These are phyloP conservation scores for Phytophthora cactorum DNA, from an alignment of 352 stramenopile genomes.

Conservation along the genomic window DNA sequence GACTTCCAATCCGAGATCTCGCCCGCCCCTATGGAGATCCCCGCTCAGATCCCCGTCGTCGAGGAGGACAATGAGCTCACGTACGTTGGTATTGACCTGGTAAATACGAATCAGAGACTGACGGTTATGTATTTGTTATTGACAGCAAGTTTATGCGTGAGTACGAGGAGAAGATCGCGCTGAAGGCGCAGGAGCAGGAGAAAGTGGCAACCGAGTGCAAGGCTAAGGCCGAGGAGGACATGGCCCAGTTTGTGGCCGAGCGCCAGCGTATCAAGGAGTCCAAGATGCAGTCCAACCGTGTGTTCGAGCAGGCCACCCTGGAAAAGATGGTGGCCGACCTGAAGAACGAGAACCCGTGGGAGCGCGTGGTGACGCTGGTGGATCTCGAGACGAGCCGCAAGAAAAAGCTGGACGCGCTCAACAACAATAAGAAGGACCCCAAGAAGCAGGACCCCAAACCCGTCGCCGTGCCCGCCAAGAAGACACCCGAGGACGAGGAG, in stretches of 20 bases:
- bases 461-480: conserved; percentile 50
- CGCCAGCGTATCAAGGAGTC: conserved; percentile 87
- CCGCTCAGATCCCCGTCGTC: conserved; percentile 49
- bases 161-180: conserved; percentile 70
- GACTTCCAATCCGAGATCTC: conserved; percentile 22
- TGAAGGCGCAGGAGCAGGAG: conserved; percentile 75
- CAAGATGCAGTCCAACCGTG: conserved; percentile 93
- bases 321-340: conserved; percentile 95
- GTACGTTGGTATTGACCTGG: conserved; percentile 35
- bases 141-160: conserved; percentile 76
- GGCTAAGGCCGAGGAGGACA: conserved; percentile 66
- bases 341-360: conserved; percentile 95
- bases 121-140: conserved; percentile 3
- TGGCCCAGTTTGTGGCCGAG: conserved; percentile 87
- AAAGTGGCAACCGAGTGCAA: conserved; percentile 78
- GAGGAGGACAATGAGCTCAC: conserved; percentile 81
- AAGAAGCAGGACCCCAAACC: conserved; percentile 57
- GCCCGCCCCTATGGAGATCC: conserved; percentile 31
- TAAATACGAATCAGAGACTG: neutral
- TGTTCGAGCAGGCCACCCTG: conserved; percentile 93
- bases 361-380: conserved; percentile 94
- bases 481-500: conserved; percentile 72
- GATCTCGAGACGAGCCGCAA: conserved; percentile 87
- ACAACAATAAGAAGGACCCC: conserved; percentile 45
- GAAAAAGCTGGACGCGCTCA: conserved; percentile 70